Base-by-base conservation (phyloP, 2,329 filamentous ascomycete genomes). In the Colletotrichum tropicicola region DNA sequence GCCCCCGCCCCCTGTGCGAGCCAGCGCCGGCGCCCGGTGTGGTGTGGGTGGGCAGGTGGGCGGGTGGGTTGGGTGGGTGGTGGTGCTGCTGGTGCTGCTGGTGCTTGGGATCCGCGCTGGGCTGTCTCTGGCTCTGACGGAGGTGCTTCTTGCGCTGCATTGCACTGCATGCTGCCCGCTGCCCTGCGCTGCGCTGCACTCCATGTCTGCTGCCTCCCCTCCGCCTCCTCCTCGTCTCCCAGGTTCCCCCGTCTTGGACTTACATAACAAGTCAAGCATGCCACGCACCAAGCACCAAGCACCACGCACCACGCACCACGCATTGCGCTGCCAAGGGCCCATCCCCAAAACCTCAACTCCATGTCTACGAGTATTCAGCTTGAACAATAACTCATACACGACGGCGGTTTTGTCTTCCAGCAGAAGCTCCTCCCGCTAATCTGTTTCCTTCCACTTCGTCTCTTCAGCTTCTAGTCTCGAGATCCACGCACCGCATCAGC, bases 221-320 rank as follows among this genome's bases (percentile, higher is more conserved):
- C 62, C 37, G 54, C 45, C 54, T 59, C 47, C 52, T 63, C 47
- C 30, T 65, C 49, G 58, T 66, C 49, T 66, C 45, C 63, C 25
- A 66, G 59, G 63, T 45, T 52, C 35, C 48, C 63, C 63, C 59
- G 59, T 64, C 45, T 48, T 57, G 48, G 47, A 62, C 63, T 66
- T 66, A 66, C 63, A 66, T 66, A 66, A 66, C 63, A 66, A 66
- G 52, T 66, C 58, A 44, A 59, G 63, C 63, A 66, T 66, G 59
- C 63, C 63, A 66, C 62, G 45, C 62, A 65, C 63, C 32, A 35
- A 12, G 32, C 59, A n/a, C n/a, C n/a, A n/a, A n/a, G n/a, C n/a
- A n/a, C n/a, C n/a, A n/a, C n/a, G n/a, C n/a, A n/a, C n/a, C n/a
- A n/a, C n/a, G n/a, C n/a, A n/a, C n/a, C n/a, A 62, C 45, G 63